Evolutionary conservation across 176 grass and related monocot genomes (phyloP).

Genomic region (maize (Zea mays)): Zm-B73-REFERENCE-NAM-5.0 NC_050096.1:5373001-5373500

Average conservation of each 20-base stretch:
- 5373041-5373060: constrained; percentile 42
- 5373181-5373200: constrained; percentile 41
- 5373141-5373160: constrained; percentile 58
- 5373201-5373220: constrained; percentile 27
- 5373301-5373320: neutral
- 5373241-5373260: constrained; percentile 38
- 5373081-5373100: constrained; percentile 38
- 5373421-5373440: constrained; percentile 27
- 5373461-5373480: constrained; percentile 24
- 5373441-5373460: constrained; percentile 14
- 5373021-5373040: constrained; percentile 22
- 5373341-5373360: neutral
- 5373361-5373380: neutral
- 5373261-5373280: constrained; percentile 5
- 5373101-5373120: constrained; percentile 63
- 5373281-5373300: constrained; percentile 14
- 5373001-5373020: constrained; percentile 23
- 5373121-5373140: constrained; percentile 49
- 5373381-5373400: neutral
- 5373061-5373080: constrained; percentile 30
- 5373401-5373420: neutral
- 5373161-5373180: constrained; percentile 44
- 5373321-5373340: constrained; percentile 10
- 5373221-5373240: constrained; percentile 43
- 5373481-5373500: constrained; percentile 1